Evolutionary conservation across 331 rosid species (phyloP), one percentile per base, ranked within the genome.

Genomic region (Stylosanthes scabra): DNA sequence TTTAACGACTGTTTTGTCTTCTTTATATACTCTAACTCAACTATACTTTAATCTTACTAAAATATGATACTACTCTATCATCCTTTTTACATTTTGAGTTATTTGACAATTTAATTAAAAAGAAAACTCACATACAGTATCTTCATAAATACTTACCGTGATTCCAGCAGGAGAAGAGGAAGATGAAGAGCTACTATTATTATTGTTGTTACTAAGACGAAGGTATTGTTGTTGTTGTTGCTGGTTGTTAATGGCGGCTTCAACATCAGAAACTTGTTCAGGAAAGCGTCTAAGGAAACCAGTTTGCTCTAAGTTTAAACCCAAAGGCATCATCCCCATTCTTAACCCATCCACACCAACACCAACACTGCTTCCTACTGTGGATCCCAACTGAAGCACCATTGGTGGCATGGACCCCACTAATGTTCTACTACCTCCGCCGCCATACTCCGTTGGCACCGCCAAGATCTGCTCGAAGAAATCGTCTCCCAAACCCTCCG

Each of bases 391-490:
- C 77, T 86, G 98, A 39, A 91, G 58, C 52, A 41, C 83, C 88
- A 88, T 88, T 2, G 88, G 88, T 2, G 88, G 88, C 82, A 84
- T 69, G 72, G 88, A 77, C 44, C 79, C 85, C 63, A 77, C 83
- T 3, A 82, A 59, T 0, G 79, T 74, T 41, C 86, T 81, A 59
- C 79, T 13, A 0, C 78, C 71, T 61, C 70, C 3, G 55, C 65
- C 9, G 62, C 76, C 70, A 6, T 45, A 59, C 5, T 56, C 76
- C 3, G 16, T 80, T 1, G 90, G 92, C 59, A 80, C 98, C 0
- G 93, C 85, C 49, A 92, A 47, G 81, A 95, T 95, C 97, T 95
- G 93, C 80, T 92, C 97, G 25, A 92, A 82, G 82, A 92, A 92
- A 85, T 89, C 96, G 40, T 92, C 97, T 2, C 92, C 90, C 27